Conservation (phyloP, 2,329 filamentous ascomycete species). For the Fusarium subglutinans region DNA sequence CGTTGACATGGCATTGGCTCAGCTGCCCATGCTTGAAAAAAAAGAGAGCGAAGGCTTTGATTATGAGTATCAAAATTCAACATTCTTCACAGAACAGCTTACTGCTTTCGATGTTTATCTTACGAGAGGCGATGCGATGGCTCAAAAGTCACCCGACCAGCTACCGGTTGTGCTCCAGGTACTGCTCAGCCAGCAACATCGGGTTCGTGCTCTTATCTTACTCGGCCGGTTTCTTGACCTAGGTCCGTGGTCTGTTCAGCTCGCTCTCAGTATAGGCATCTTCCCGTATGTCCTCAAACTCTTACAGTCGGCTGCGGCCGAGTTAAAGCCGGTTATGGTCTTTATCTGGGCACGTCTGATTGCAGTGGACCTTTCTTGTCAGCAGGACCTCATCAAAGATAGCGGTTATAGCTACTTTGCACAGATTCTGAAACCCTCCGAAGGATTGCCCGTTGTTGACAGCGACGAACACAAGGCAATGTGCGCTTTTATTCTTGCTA, state of each 20-base stretch:
- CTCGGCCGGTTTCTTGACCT: constrained; percentile 94
- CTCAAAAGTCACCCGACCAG: constrained; percentile 90
- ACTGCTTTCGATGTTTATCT: constrained; percentile 98
- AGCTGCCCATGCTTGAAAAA: constrained; percentile 85
- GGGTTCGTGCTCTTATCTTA: constrained; percentile 88
- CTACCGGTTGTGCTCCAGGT: constrained; percentile 96
- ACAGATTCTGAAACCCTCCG: constrained; percentile 85
- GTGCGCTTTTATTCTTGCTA: constrained; percentile 97
- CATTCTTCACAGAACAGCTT: constrained; percentile 96
- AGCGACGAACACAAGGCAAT: constrained; percentile 96
- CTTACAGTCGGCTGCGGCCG: constrained; percentile 90
- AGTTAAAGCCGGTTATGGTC: constrained; percentile 98
- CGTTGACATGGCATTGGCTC: constrained; percentile 91
- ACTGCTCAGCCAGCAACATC: constrained; percentile 92
- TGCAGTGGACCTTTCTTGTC: constrained; percentile 92
- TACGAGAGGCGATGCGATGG: constrained; percentile 78
- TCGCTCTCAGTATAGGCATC: constrained; percentile 96
- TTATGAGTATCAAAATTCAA: constrained; percentile 95
- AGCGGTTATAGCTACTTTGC: constrained; percentile 98
- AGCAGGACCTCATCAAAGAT: constrained; percentile 93
- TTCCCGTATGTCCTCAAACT: constrained; percentile 99
- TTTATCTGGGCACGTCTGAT: constrained; percentile 98
- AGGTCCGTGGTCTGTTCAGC: constrained; percentile 97
- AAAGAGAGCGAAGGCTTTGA: constrained; percentile 76
- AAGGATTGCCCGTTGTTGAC: constrained; percentile 85